phyloP scores from a whole-genome alignment of 805 yeast genomes.

The Cyberlindnera euphorbiae region DNA sequence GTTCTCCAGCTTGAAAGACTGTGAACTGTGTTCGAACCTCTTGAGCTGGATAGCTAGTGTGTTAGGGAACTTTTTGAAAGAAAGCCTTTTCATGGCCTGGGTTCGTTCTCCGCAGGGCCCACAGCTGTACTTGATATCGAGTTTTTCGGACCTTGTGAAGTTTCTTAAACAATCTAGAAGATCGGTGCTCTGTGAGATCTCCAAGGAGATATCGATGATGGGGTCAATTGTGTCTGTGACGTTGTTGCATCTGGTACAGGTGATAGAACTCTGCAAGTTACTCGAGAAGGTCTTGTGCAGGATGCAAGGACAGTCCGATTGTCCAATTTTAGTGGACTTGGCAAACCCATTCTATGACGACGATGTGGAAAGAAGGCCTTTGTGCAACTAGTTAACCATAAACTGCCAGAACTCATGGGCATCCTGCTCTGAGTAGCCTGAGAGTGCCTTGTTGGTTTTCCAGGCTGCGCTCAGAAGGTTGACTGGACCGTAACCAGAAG shows the following conservation, averaged over 20 bases:
- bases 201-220: slow-evolving; percentile 82
- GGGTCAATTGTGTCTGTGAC: slow-evolving; percentile 71
- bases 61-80: slow-evolving; percentile 65
- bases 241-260: slow-evolving; percentile 63
- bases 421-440: slow-evolving; percentile 97
- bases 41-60: slow-evolving; percentile 83
- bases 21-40: slow-evolving; percentile 41
- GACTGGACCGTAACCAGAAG: slow-evolving; percentile 77
- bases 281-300: slow-evolving; percentile 84
- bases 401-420: slow-evolving; percentile 98
- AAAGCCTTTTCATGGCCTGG: slow-evolving; percentile 67
- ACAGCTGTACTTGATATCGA: slow-evolving; percentile 75
- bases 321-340: too few relatives aligned
- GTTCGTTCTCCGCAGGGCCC: slow-evolving; percentile 56
- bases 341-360: too few relatives aligned
- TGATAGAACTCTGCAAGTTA: slow-evolving; percentile 70
- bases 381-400: slow-evolving; percentile 76
- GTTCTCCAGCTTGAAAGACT: slow-evolving; percentile 62
- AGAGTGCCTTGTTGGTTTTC: slow-evolving; percentile 77
- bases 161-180: slow-evolving; percentile 65
- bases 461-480: slow-evolving; percentile 80
- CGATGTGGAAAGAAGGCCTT: slow-evolving; percentile 25
- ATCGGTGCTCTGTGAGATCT: slow-evolving; percentile 43
- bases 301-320: slow-evolving; percentile 59
- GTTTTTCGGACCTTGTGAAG: slow-evolving; percentile 72